Percentiles rank a stretch among this genome's conserved stretches.
Conservation (phyloP, 2,329 filamentous ascomycete species). For the Talaromyces marneffei region DNA sequence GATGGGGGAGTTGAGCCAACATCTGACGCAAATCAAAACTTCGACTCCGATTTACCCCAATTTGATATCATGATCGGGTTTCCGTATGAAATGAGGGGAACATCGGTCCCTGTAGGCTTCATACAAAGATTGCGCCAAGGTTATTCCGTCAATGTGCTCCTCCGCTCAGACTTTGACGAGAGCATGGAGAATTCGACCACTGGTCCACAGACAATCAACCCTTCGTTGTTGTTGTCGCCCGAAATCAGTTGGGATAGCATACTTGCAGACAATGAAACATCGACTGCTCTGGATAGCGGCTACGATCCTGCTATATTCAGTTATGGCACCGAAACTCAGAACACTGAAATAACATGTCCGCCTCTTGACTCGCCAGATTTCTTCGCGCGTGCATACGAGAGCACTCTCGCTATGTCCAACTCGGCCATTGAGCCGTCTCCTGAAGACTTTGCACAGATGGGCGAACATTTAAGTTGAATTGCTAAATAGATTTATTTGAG, state of each 20-base stretch:
- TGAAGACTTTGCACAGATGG: neutral
- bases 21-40: neutral
- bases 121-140: neutral
- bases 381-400: no score
- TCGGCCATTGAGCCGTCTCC: neutral
- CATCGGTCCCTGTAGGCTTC: neutral
- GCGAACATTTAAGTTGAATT: neutral
- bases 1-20: neutral
- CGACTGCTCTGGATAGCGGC: neutral
- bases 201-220: neutral
- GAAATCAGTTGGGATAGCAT: neutral
- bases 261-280: neutral
- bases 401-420: neutral
- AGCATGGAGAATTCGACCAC: neutral
- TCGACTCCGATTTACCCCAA: neutral
- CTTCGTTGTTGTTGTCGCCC: neutral
- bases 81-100: neutral
- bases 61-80: constrained; percentile 11
- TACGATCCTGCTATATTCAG: neutral
- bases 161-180: constrained; percentile 8
- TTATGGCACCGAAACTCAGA: neutral
- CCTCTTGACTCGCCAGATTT: neutral
- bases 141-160: constrained; percentile 2
- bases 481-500: neutral
- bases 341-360: neutral